Evolutionary conservation across 768 basidiomycete genomes (phyloP).

Genomic region (Flagelloscypha sp.): DNA sequence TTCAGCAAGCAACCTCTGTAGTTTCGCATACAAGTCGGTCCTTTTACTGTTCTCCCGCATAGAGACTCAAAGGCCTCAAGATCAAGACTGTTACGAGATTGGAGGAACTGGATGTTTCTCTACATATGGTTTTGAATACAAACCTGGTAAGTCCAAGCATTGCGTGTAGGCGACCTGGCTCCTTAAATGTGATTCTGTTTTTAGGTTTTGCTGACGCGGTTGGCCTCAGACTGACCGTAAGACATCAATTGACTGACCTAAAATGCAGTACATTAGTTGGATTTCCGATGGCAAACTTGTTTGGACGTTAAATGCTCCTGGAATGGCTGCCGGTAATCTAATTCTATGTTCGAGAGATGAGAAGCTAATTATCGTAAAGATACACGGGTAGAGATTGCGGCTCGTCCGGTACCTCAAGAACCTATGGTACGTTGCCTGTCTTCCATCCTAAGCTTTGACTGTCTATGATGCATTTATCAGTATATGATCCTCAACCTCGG

Average conservation of each 20-base stretch:
- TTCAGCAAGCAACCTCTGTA: conserved; percentile 78
- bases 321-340: conserved; percentile 46
- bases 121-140: conserved; percentile 77
- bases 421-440: conserved; percentile 51
- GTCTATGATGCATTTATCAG: conserved; percentile 28
- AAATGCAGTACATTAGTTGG: conserved; percentile 69
- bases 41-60: not conserved
- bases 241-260: not conserved
- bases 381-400: conserved; percentile 47
- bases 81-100: conserved; percentile 64
- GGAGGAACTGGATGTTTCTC: conserved; percentile 43
- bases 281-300: conserved; percentile 48
- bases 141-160: conserved; percentile 39
- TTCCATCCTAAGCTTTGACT: conserved; percentile 3
- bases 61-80: conserved; percentile 21
- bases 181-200: conserved; percentile 4
- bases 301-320: conserved; percentile 65
- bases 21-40: conserved; percentile 50
- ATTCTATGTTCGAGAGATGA: too few species aligned
- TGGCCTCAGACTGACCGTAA: not conserved
- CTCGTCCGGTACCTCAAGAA: conserved; percentile 70
- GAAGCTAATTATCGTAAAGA: too few species aligned
- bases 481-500: conserved; percentile 83
- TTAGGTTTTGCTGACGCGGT: conserved; percentile 46
- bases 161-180: conserved; percentile 4